These are phyloP conservation scores for Citrullus amarus DNA, from an alignment of 306 rosid species.

Conservation along the genomic window DNA sequence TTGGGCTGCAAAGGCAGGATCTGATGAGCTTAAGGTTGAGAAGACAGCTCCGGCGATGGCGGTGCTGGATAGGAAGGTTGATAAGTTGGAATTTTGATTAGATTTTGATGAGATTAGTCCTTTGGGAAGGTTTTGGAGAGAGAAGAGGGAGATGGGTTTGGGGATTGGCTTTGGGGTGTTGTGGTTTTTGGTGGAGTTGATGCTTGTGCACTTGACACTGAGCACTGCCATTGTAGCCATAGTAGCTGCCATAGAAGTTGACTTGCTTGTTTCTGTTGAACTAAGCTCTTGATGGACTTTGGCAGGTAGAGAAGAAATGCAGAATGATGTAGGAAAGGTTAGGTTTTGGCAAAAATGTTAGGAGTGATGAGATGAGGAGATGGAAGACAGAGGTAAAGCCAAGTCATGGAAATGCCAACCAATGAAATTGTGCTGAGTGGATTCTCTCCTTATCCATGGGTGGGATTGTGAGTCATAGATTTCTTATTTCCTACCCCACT, in stretches of 20 bases:
- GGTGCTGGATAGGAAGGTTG: conserved; percentile 31
- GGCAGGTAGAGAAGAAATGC: conserved; percentile 17
- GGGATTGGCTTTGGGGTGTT: conserved; percentile 24
- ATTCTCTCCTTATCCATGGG: conserved; percentile 61
- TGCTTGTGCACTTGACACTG: conserved; percentile 44
- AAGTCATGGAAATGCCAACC: conserved; percentile 29
- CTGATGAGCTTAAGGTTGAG: conserved; percentile 41
- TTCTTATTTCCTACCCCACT: conserved; percentile 9
- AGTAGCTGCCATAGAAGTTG: conserved; percentile 56
- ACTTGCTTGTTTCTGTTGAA: neutral
- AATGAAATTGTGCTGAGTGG: conserved; percentile 31
- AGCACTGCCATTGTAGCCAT: conserved; percentile 74
- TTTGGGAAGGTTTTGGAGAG: conserved; percentile 51
- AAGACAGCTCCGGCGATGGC: conserved; percentile 77
- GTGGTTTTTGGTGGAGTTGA: conserved; percentile 19
- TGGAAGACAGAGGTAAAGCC: neutral
- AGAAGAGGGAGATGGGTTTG: conserved; percentile 39
- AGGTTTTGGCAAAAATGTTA: neutral
- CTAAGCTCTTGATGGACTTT: conserved; percentile 1
- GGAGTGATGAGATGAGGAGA: neutral
- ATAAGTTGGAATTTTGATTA: neutral
- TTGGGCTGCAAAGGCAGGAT: conserved; percentile 70
- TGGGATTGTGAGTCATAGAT: conserved; percentile 11
- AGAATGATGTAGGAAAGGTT: neutral
- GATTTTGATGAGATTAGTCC: conserved; percentile 19